Evolutionary conservation across 768 basidiomycete species (phyloP), one percentile per base, ranked within the genome.

Genomic region (Fomitopsis serialis): DNA sequence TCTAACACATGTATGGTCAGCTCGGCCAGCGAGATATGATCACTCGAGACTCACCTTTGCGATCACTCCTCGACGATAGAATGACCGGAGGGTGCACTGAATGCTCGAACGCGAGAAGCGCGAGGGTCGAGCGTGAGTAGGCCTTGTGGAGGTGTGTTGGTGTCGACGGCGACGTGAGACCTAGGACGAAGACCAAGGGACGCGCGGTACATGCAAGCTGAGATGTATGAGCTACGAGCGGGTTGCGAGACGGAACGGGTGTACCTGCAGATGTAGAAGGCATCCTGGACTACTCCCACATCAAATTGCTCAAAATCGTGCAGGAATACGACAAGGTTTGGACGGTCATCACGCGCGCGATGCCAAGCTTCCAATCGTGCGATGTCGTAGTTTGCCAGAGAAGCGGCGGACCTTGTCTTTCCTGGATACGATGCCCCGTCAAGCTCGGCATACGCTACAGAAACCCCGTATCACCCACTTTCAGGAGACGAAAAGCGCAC

Each of bases 261-360:
- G 21, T 56, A 84, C 88, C 85, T 87, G 72, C 78, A 87, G 34
- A 90, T 82, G 50, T 85, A 77, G 40, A 89, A 79, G 17, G 89
- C 61, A 59, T 91, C 87, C 60, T 85, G 80, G 45, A 91, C 65
- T 2, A 90, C 74, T 1, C 57, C 50, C 0, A 79, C 68, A 52
- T 88, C 86, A 46, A 87, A 79, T 61, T 83, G 80, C 61, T 91
- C 89, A 57, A 92, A 89, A 52, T 87, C 84, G 52, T 89, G 86
- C 21, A 91, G 61, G 12, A 90, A 61, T 9, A 87, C 71, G 22
- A 84, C 73, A 2, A 91, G 74, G 35, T 74, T 76, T 11, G 61
- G 66, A 4, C 59, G 25, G 36, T 44, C 40, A 57, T 34, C 37
- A 19, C 54, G 52, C 1, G 58, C 36, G 3, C 48, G 63, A 57